A percentile compares a stretch with the other conserved stretches of the same genome.
phyloP scores from a whole-genome alignment of 495 filamentous ascomycete genomes.

The Cercophora sp. region DNA sequence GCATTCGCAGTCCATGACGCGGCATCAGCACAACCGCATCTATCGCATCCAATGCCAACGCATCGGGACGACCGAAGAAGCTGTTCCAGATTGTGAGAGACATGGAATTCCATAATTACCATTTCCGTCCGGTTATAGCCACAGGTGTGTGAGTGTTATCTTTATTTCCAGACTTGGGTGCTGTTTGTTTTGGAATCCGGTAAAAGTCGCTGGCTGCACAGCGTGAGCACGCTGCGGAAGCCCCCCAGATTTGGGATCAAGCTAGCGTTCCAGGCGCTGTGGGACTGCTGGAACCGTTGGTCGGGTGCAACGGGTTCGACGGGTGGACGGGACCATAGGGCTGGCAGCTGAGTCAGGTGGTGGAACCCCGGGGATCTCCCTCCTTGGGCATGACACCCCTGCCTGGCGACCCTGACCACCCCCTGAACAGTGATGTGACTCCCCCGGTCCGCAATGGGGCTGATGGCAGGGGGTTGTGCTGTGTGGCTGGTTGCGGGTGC shows the following conservation, averaged over 20 bases:
- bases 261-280: neutral
- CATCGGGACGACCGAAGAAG: too few species aligned
- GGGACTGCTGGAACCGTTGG: neutral
- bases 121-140: neutral
- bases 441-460: neutral
- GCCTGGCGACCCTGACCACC: neutral
- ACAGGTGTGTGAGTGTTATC: neutral
- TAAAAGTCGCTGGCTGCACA: neutral
- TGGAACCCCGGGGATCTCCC: neutral
- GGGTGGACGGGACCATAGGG: conserved; percentile 1
- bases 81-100: too few species aligned
- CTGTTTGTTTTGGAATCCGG: conserved; percentile 5
- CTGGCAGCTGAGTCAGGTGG: conserved; percentile 3
- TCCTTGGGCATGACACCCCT: neutral
- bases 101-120: conserved; percentile 10
- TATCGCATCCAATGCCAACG: too few species aligned
- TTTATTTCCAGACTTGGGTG: neutral
- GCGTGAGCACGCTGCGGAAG: neutral
- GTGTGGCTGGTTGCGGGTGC: neutral
- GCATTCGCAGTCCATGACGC: too few species aligned
- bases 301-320: too few species aligned
- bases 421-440: neutral
- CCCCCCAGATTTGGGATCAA: conserved; percentile 4
- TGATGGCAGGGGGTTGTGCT: neutral
- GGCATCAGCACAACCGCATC: too few species aligned